Conservation (phyloP, 257 asterid genomes). For the Nyctanthes arbortristis region DNA sequence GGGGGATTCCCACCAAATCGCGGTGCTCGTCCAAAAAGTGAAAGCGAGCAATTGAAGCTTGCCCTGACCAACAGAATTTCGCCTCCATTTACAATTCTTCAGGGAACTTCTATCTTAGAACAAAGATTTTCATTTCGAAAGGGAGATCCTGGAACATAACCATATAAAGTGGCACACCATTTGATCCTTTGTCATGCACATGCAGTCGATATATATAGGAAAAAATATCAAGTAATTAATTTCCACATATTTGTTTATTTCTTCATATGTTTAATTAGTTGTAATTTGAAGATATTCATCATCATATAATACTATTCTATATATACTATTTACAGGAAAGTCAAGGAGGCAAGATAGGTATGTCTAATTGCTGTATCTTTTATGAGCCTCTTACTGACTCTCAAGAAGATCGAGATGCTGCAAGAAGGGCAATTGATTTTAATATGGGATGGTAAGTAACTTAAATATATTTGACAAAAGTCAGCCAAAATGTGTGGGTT, state of each 20-base stretch:
- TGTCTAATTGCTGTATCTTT: not conserved
- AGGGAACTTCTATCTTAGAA: too few species aligned
- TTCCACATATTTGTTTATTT: not conserved
- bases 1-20: conserved; percentile 29
- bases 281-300: not conserved
- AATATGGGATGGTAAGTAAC: conserved; percentile 20
- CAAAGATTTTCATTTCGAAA: too few species aligned
- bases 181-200: conserved; percentile 20
- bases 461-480: not conserved
- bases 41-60: not conserved
- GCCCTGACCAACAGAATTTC: not conserved
- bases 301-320: not conserved
- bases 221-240: conserved; percentile 13
- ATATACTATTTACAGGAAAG: not conserved
- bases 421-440: conserved; percentile 18
- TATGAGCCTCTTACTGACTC: conserved; percentile 15
- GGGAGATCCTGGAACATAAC: conserved; percentile 18
- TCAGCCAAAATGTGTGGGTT: too few species aligned
- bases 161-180: conserved; percentile 15
- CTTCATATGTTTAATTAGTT: not conserved
- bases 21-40: not conserved
- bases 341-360: conserved; percentile 20
- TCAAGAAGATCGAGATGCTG: conserved; percentile 4
- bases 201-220: conserved; percentile 20
- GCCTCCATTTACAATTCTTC: not conserved